Conservation (phyloP, 2,329 filamentous ascomycete genomes). For the Cercospora sojina region DNA sequence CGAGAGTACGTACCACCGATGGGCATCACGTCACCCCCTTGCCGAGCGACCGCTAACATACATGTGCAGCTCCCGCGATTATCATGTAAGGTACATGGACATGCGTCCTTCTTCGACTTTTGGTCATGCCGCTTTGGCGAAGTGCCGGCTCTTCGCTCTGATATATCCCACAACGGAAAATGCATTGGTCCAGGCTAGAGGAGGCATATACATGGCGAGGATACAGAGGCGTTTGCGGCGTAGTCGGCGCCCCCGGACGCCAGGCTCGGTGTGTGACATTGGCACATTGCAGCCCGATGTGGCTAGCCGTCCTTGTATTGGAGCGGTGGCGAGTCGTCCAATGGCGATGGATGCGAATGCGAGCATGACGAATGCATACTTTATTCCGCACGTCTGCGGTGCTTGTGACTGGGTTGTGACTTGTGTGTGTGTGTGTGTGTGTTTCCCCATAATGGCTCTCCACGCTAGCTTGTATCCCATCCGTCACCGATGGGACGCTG, state of each 20-base stretch:
- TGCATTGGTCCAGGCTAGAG: conserved; percentile 6
- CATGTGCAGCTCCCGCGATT: conserved; percentile 26
- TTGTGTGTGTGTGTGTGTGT: too few species aligned
- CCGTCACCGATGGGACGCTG: background rate
- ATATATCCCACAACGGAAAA: conserved; percentile 10
- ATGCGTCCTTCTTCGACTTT: background rate
- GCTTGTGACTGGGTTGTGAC: background rate
- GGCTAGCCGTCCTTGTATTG: background rate
- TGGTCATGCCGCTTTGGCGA: conserved; percentile 3
- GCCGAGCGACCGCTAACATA: conserved; percentile 13
- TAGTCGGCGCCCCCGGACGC: background rate
- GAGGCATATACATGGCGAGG: conserved; percentile 11
- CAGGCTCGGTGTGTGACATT: conserved; percentile 5
- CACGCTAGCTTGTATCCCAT: background rate
- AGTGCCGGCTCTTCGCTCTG: conserved; percentile 18
- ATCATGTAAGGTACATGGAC: conserved; percentile 25
- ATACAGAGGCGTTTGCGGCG: conserved; percentile 10
- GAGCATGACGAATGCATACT: conserved; percentile 6
- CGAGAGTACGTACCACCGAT: conserved; percentile 59
- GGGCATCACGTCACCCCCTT: background rate
- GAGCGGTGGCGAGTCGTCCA: background rate
- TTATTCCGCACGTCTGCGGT: background rate
- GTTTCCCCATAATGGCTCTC: background rate
- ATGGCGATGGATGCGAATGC: background rate
- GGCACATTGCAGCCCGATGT: conserved; percentile 10